Conservation (phyloP, 805 yeast species). For the Ogataea methanolica region DNA sequence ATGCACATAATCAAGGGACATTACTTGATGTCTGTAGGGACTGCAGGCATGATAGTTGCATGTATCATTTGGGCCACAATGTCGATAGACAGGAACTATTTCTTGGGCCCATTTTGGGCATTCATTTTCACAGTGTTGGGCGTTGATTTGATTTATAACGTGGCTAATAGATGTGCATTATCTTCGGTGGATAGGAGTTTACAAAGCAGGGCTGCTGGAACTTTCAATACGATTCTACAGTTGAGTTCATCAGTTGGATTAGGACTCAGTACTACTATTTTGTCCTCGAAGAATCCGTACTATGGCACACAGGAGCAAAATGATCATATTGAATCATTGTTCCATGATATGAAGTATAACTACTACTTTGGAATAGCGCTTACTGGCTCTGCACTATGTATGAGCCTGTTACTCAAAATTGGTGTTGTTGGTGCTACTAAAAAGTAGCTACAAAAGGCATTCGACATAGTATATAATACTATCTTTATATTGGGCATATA, state of each 20-base stretch:
- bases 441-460: neutral
- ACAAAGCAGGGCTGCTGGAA: constrained; percentile 45
- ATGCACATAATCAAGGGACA: constrained; percentile 41
- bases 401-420: constrained; percentile 31
- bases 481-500: neutral
- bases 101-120: constrained; percentile 44
- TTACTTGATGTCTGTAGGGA: constrained; percentile 32
- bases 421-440: constrained; percentile 32
- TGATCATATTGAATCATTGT: constrained; percentile 21
- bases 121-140: constrained; percentile 38
- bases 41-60: constrained; percentile 32
- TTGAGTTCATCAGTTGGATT: constrained; percentile 38
- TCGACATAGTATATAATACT: no score
- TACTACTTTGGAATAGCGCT: constrained; percentile 37
- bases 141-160: constrained; percentile 44
- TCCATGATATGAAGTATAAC: constrained; percentile 32
- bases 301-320: constrained; percentile 28
- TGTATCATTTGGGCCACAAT: constrained; percentile 40
- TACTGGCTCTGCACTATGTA: constrained; percentile 25
- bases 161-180: constrained; percentile 38
- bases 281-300: constrained; percentile 27
- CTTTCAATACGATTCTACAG: constrained; percentile 41
- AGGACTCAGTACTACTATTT: constrained; percentile 37
- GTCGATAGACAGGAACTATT: constrained; percentile 32
- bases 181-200: constrained; percentile 34